Conservation (phyloP, 176 grass and related monocot genomes). For the Sorghum bicolor region Sorghum_bicolor_NCBIv3 NC_012875.2:60580501-60581000, state of each 20-base stretch:
- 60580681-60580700: background rate
- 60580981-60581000: background rate
- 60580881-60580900: background rate
- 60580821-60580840: background rate
- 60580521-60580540: background rate
- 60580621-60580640: background rate
- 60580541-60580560: background rate
- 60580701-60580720: background rate
- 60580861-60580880: background rate
- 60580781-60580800: background rate
- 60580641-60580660: background rate
- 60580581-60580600: background rate
- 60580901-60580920: slow-evolving; percentile 6
- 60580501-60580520: background rate
- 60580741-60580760: background rate
- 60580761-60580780: background rate
- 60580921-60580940: background rate
- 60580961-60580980: background rate
- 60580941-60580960: background rate
- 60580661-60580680: background rate
- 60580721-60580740: background rate
- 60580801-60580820: background rate
- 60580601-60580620: background rate
- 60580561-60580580: slow-evolving; percentile 9
- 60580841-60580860: background rate